These are phyloP conservation scores for Pleurotus tuoliensis DNA, from an alignment of 768 basidiomycete genomes.

Conservation along the genomic window DNA sequence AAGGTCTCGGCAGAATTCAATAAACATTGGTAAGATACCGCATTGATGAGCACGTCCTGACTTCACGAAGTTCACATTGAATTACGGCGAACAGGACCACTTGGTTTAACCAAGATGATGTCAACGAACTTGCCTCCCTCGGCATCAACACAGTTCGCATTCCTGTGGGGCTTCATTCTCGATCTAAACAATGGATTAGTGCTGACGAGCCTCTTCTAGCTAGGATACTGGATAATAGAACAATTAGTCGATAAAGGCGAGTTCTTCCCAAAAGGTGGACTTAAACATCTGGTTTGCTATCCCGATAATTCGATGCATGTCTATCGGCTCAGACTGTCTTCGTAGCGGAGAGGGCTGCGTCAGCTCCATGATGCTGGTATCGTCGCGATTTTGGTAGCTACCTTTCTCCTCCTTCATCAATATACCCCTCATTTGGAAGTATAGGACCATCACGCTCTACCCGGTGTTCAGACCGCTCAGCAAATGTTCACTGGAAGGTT, in stretches of 20 bases:
- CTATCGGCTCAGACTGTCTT: no score
- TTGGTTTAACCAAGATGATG: slow-evolving; percentile 69
- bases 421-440: neutral
- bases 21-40: slow-evolving; percentile 51
- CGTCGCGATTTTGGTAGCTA: slow-evolving; percentile 56
- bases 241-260: slow-evolving; percentile 60
- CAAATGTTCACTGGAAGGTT: slow-evolving; percentile 72
- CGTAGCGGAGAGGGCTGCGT: slow-evolving; percentile 57
- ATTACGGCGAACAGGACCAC: slow-evolving; percentile 38
- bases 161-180: slow-evolving; percentile 43
- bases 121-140: slow-evolving; percentile 43
- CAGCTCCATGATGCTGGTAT: slow-evolving; percentile 64
- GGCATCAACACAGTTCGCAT: slow-evolving; percentile 78
- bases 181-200: neutral
- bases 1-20: slow-evolving; percentile 53
- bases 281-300: slow-evolving; percentile 51
- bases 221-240: slow-evolving; percentile 84
- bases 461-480: slow-evolving; percentile 58
- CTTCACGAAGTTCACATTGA: no score
- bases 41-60: no score
- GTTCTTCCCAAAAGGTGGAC: slow-evolving; percentile 67
- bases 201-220: slow-evolving; percentile 29
- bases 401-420: slow-evolving; percentile 48
- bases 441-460: slow-evolving; percentile 57
- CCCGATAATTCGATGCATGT: neutral